Percentiles rank a stretch among this genome's conserved stretches.
Conservation (phyloP, 768 basidiomycete species). For the Erythrobasidium yunnanense region DNA sequence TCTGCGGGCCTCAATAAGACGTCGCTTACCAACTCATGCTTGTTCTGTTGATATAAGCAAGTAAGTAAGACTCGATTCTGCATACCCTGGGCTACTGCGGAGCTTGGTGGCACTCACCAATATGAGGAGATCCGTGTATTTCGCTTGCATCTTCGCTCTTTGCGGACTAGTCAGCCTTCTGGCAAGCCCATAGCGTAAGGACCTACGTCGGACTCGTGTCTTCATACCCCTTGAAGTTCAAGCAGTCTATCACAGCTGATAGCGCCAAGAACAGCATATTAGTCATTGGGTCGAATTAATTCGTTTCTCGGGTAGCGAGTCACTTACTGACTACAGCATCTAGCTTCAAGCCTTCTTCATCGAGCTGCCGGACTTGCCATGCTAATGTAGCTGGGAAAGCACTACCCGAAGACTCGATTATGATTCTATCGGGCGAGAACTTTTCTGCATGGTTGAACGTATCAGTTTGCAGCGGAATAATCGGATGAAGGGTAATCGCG, state of each 20-base stretch:
- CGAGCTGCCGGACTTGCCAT: constrained; percentile 83
- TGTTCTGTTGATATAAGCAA: constrained; percentile 62
- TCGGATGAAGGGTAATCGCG: not conserved
- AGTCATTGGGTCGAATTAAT: not conserved
- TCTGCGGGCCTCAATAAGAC: not conserved
- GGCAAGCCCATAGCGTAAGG: no score
- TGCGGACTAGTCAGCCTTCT: not conserved
- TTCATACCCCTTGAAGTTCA: constrained; percentile 81
- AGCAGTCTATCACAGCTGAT: constrained; percentile 43
- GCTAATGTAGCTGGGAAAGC: constrained; percentile 92
- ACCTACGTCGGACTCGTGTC: constrained; percentile 48
- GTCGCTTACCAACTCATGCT: constrained; percentile 65
- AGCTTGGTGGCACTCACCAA: no score
- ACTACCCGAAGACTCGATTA: constrained; percentile 91
- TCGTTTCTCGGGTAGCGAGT: no score
- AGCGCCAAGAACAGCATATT: not conserved
- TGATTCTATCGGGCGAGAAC: constrained; percentile 74
- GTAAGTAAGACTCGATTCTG: not conserved
- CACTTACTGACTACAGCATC: constrained; percentile 69
- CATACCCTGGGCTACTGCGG: no score
- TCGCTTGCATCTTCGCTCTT: constrained; percentile 48
- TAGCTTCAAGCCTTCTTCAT: constrained; percentile 61
- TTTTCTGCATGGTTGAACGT: constrained; percentile 50
- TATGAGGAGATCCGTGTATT: constrained; percentile 81
- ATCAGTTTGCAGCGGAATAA: not conserved